Base-by-base conservation (phyloP, 1,284 basidiomycete species). In the Papiliotrema fonsecae region DNA sequence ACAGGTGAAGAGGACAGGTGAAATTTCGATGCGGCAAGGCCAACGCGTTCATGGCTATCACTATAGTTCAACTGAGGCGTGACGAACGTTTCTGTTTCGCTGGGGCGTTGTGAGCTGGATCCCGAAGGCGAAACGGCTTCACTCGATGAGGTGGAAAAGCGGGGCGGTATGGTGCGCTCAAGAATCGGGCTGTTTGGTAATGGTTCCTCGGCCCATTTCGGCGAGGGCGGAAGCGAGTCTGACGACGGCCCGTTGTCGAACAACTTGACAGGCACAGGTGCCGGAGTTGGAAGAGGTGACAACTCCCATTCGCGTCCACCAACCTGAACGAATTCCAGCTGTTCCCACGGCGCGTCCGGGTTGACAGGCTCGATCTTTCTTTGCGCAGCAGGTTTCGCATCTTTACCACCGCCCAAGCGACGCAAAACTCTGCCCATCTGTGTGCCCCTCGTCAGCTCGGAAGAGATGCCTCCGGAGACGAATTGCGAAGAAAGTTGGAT, bases 401-500 rank as follows among this genome's bases (percentile, higher is more conserved):
- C n/a, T 32, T 42, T 37, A n/a, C 13, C 2, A 10, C 38, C 45
- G 14, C 32, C 47, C 21, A 45, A 28, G n/a, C 28, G 16, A 25
- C 31, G 31, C n/a, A 34, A 24, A 31, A 28, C 34, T 32, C 27
- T 31, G n/a, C 16, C 37, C 32, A 34, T 42, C 13, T 35, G 52
- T 25, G 10, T 24, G 2, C 21, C 26, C 11, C 39, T 47, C 3
- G 31, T 42, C 24, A 26, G 24, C n/a, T 45, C 43, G 38, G 28
- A 38, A 6, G 9, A n/a, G 24, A 21, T 27, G 10, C 39, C 46
- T 6, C 58, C 57, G 22, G 55, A 51, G 38, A 52, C 45, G 32
- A 57, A 56, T 34, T 60, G 55, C 2, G 55, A 57, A 2, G 67
- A 69, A 1, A 69, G 51, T 28, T 65, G 62, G 44, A 73, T 66